Evolutionary conservation across 768 basidiomycete species (phyloP), one percentile per base, ranked within the genome.

Genomic region (Lactarius sp.): DNA sequence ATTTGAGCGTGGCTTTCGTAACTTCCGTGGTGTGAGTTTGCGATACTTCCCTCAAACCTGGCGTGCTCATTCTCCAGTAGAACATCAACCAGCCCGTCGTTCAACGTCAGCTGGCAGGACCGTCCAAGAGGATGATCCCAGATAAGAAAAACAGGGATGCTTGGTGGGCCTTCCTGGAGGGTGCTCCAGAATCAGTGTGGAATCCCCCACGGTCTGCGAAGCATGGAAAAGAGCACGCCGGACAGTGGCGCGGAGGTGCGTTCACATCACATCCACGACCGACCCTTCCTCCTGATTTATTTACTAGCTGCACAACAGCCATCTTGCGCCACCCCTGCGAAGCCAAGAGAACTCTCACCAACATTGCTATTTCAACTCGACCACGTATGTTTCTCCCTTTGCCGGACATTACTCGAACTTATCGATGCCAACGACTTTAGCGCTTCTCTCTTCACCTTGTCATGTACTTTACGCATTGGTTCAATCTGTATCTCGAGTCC

Each of bases 401-500:
- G 33, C 39, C 10, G 16, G 34, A 56, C 57, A 44, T 27, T 16
- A 56, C 63, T 69, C 16, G 69, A n/a, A 59, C 62, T 70, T 22
- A 71, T 65, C 50, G 56, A 52, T 54, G n/a, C 52, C 52, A 51
- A 44, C 6, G 7, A 16, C 39, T 51, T 22, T 67, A 92, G 90
- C 80, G 81, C 69, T 83, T 79, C 72, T 83, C 88, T 5, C 71
- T 92, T 33, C 90, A 90, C 71, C 78, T 92, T 51, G 74, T 93
- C 63, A 90, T 89, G 87, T 92, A 91, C 72, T 92, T 92, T 72
- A 80, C 84, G 18, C 82, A 91, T 69, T 93, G 90, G 90, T 85
- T 90, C 66, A 85, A 86, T 66, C 61, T 80, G 14, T 79, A 87
- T 64, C 72, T 89, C 7, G 78, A 84, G 52, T 61, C 65, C 39